Conservation (phyloP, 495 filamentous ascomycete genomes). For the Tuber melanosporum region DNA sequence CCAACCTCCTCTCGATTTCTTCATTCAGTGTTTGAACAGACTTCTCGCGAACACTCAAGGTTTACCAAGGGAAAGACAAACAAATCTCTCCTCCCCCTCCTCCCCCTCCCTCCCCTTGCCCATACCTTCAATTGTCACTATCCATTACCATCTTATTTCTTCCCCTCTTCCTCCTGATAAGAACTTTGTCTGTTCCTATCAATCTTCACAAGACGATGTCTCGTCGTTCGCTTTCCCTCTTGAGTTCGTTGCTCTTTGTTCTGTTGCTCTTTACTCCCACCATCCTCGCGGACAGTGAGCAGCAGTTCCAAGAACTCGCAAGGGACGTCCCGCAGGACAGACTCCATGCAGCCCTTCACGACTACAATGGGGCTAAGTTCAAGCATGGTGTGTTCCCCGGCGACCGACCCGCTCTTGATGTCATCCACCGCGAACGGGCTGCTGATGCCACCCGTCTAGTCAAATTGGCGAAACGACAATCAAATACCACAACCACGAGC, state of each 20-base stretch:
- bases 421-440: constrained; percentile 48
- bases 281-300: constrained; percentile 38
- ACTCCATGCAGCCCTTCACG: constrained; percentile 51
- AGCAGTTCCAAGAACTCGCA: constrained; percentile 45
- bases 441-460: constrained; percentile 47
- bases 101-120: neutral
- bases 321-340: constrained; percentile 45
- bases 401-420: constrained; percentile 48
- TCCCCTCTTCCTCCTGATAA: neutral
- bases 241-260: constrained; percentile 34
- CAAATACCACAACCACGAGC: constrained; percentile 35
- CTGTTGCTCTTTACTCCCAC: constrained; percentile 39
- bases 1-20: constrained; percentile 1
- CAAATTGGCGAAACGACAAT: constrained; percentile 46
- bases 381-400: constrained; percentile 49
- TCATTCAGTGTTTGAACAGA: neutral
- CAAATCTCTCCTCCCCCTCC: constrained; percentile 5
- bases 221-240: constrained; percentile 26
- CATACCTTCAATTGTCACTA: constrained; percentile 9
- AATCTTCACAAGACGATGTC: constrained; percentile 35
- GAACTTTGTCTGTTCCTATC: constrained; percentile 7
- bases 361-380: constrained; percentile 48
- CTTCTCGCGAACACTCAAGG: constrained; percentile 1
- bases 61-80: constrained; percentile 3
- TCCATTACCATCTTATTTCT: constrained; percentile 29